Conservation (phyloP, 768 basidiomycete species). For the Rhizopogon salebrosus region DNA sequence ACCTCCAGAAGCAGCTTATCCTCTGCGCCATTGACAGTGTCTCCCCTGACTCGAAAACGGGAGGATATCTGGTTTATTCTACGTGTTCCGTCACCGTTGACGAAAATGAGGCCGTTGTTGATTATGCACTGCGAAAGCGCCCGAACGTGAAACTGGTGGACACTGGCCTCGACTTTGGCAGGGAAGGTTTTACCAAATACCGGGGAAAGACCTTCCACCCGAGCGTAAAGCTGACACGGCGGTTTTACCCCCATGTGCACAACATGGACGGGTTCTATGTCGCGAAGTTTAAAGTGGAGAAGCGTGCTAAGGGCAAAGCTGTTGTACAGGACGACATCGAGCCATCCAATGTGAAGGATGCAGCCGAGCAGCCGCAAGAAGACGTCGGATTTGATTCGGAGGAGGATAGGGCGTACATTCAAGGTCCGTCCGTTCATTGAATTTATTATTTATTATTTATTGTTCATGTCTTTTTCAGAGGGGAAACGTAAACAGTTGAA, state of each 20-base stretch:
- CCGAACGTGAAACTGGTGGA: slow-evolving; percentile 90
- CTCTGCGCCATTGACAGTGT: slow-evolving; percentile 97
- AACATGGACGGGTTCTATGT: slow-evolving; percentile 99
- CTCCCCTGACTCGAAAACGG: slow-evolving; percentile 82
- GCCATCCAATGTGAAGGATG: slow-evolving; percentile 22
- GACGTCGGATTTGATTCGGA: slow-evolving; percentile 63
- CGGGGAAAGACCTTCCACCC: slow-evolving; percentile 87
- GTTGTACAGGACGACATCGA: slow-evolving; percentile 21
- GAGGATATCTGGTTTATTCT: slow-evolving; percentile 94
- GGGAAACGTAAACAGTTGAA: slow-evolving; percentile 73
- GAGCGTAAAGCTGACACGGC: slow-evolving; percentile 72
- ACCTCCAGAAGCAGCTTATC: slow-evolving; percentile 97
- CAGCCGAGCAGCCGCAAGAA: slow-evolving; percentile 11
- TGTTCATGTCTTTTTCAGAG: slow-evolving; percentile 36
- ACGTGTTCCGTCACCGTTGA: slow-evolving; percentile 98
- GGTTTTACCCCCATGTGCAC: slow-evolving; percentile 96
- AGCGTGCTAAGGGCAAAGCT: slow-evolving; percentile 47
- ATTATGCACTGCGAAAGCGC: slow-evolving; percentile 93
- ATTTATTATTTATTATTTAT: background rate
- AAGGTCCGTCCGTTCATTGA: slow-evolving; percentile 61
- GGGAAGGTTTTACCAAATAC: slow-evolving; percentile 85
- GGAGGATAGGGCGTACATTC: slow-evolving; percentile 72
- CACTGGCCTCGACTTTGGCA: slow-evolving; percentile 89
- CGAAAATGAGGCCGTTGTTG: slow-evolving; percentile 97
- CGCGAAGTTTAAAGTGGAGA: slow-evolving; percentile 96